Conservation (phyloP, 257 asterid genomes). For the Galeopsis tetrahit region DNA sequence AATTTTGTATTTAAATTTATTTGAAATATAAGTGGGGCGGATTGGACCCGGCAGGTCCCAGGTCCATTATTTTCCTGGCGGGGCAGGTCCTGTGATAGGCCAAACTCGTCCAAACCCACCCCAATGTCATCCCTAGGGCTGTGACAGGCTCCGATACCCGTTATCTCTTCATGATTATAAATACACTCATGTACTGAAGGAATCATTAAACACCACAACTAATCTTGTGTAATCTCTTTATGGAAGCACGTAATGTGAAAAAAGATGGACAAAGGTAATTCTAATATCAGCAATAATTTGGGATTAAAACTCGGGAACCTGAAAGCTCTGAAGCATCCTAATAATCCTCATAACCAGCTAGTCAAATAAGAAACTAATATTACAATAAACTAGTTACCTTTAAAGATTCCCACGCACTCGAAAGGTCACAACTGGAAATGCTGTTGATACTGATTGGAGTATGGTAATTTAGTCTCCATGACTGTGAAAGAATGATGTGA, state of each 20-base stretch:
- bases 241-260: not conserved
- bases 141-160: conserved; percentile 26
- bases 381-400: not conserved
- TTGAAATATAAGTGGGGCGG: no score
- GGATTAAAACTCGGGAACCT: not conserved
- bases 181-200: not conserved
- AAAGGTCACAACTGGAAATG: not conserved
- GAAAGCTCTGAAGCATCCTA: conserved; percentile 4
- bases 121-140: no score
- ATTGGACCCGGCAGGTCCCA: no score
- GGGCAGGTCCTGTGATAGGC: no score
- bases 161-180: not conserved
- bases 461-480: conserved; percentile 4
- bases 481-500: not conserved
- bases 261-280: not conserved
- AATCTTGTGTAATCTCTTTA: not conserved
- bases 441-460: not conserved
- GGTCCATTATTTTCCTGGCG: no score
- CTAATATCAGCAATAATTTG: conserved; percentile 12
- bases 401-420: conserved; percentile 5
- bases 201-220: not conserved
- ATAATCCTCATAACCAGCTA: conserved; percentile 15
- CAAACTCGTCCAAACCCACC: no score
- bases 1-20: no score
- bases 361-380: not conserved